These are phyloP conservation scores for Aphelidium insulamus DNA, from an alignment of 371 early-diverging fungal species.

Conservation along the genomic window DNA sequence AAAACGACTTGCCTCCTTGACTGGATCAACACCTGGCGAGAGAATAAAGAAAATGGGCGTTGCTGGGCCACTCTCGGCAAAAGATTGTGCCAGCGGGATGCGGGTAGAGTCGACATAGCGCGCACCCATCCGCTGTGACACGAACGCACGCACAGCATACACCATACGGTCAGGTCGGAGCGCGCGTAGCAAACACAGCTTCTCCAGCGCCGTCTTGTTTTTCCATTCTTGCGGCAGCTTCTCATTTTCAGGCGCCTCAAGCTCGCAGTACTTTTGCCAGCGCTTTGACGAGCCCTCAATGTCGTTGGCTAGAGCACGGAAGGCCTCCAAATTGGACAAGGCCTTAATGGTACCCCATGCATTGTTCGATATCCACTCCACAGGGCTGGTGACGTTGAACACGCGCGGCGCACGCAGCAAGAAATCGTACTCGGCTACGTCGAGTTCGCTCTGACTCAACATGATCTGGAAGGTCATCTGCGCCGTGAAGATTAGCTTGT, in stretches of 20 bases:
- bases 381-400: constrained; percentile 16
- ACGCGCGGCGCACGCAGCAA: constrained; percentile 21
- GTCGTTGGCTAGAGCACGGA: constrained; percentile 23
- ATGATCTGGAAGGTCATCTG: constrained; percentile 39
- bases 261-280: constrained; percentile 39
- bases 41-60: constrained; percentile 37
- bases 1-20: too few species aligned
- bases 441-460: constrained; percentile 20
- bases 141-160: constrained; percentile 27
- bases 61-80: constrained; percentile 20
- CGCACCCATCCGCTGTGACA: constrained; percentile 24
- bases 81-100: constrained; percentile 20
- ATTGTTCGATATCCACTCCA: constrained; percentile 22
- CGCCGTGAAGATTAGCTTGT: constrained; percentile 31
- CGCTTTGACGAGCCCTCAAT: constrained; percentile 32
- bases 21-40: constrained; percentile 38
- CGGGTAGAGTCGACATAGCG: constrained; percentile 24
- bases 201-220: constrained; percentile 29
- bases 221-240: constrained; percentile 41
- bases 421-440: constrained; percentile 25
- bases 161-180: constrained; percentile 34
- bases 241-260: constrained; percentile 32
- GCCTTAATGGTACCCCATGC: constrained; percentile 31
- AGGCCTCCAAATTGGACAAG: constrained; percentile 23
- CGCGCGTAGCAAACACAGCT: constrained; percentile 30